phyloP scores from a whole-genome alignment of 1,284 basidiomycete species.

The Athelia sp. region DNA sequence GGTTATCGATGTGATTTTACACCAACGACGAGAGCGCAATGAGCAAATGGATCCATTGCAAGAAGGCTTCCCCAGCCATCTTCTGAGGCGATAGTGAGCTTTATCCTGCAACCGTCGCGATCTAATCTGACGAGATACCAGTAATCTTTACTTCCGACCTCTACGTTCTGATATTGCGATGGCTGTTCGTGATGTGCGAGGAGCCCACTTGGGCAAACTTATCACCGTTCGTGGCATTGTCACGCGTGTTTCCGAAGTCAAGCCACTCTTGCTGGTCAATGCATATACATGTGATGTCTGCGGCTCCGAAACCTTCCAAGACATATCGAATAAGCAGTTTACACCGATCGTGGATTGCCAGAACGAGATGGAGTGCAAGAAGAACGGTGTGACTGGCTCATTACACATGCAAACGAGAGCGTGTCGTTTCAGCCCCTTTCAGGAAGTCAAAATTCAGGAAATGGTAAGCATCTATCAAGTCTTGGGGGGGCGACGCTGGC shows the following conservation, averaged over 20 bases:
- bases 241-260: constrained; percentile 98
- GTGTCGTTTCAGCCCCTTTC: constrained; percentile 96
- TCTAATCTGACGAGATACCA: constrained; percentile 28
- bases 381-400: constrained; percentile 87
- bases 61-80: constrained; percentile 82
- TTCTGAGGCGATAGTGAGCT: constrained; percentile 92
- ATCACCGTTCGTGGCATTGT: constrained; percentile 98
- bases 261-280: constrained; percentile 94
- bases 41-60: constrained; percentile 65
- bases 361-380: constrained; percentile 76
- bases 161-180: constrained; percentile 68
- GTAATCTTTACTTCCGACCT: constrained; percentile 93
- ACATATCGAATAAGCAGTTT: constrained; percentile 92
- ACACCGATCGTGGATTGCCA: constrained; percentile 87
- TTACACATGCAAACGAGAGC: constrained; percentile 98
- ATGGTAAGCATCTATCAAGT: constrained; percentile 58
- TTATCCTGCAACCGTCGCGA: not conserved
- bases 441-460: constrained; percentile 98
- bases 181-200: constrained; percentile 90
- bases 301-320: constrained; percentile 98
- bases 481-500: not conserved
- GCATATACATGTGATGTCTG: constrained; percentile 99
- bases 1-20: constrained; percentile 92
- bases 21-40: constrained; percentile 89
- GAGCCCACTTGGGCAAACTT: constrained; percentile 81